Percentiles rank a stretch among this genome's conserved stretches.
Evolutionary conservation across 257 asterid species (phyloP).

Genomic region (Solanum paucissectum): DNA sequence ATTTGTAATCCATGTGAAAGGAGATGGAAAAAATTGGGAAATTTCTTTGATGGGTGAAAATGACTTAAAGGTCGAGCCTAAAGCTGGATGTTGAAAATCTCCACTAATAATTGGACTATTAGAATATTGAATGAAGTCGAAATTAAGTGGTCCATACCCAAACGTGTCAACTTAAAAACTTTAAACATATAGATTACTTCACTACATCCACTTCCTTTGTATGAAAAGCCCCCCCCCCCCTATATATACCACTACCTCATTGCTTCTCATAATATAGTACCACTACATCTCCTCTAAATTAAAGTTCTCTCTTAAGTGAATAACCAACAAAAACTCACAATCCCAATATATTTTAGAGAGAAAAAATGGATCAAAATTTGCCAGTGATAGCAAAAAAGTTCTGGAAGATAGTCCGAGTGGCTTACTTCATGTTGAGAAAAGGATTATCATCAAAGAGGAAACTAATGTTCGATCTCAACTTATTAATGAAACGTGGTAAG

Average conservation of each 20-base stretch:
- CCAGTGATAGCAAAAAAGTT: conserved; percentile 12
- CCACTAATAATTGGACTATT: neutral
- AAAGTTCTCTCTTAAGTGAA: neutral
- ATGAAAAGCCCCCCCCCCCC: neutral
- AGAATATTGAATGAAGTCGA: neutral
- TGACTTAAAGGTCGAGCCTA: neutral
- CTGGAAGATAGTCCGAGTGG: neutral
- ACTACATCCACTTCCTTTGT: neutral
- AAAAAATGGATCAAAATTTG: neutral
- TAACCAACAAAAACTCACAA: neutral
- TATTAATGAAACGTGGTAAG: conserved; percentile 34
- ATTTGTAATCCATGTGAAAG: neutral
- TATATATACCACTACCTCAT: neutral
- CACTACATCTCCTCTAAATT: neutral
- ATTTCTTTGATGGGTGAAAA: neutral
- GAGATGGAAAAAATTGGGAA: neutral
- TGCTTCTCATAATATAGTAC: neutral
- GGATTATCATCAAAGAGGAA: conserved; percentile 33
- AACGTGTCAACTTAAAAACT: neutral
- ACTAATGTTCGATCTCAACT: conserved; percentile 18
- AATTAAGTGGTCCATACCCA: neutral
- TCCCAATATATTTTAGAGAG: neutral
- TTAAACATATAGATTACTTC: neutral
- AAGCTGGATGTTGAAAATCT: neutral
- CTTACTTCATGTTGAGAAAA: conserved; percentile 18